Base-by-base conservation (phyloP, 139 green algal genomes). In the Coelastrella sp. region DNA sequence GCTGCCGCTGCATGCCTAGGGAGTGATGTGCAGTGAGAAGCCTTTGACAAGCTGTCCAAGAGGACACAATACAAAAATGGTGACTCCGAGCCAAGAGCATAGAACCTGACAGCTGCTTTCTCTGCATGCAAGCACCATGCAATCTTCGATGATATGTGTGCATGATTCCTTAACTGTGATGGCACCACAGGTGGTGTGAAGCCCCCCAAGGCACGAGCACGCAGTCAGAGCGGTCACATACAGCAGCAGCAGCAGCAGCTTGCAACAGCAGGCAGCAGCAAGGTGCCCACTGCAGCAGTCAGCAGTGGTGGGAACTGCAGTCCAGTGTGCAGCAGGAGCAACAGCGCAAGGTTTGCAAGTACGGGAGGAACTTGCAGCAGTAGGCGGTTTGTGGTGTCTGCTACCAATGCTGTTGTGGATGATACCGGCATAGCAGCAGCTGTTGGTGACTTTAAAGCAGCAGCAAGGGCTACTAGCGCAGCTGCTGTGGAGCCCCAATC, bases 241-340 rank as follows among this genome's bases (percentile, higher is more conserved):
- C 51, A 34, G 75, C 75, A 82, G 53, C 75, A 82, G 45, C 37
- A 43, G 51, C 75, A 51, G 45, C 48, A 50, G 72, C 72, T 21
- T 41, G 27, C 11, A 15, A 35, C 66, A 62, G 27, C 71, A 62
- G 43, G 41, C 32, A 38, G 25, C 17, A 25, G n/a, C 17, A 35
- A 57, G 68, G 38, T 53, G 30, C 32, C 45, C 53, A 32, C 25
- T 19, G 62, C 27, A 40, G 30, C 62, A 69, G 30, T 34, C 11
- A 11, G 68, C 68, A n/a, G n/a, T 51, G 37, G 21, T 35, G 7
- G 35, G 19, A 59, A 40, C 35, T 11, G 35, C 71, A 79, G 45
- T 43, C 19, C 71, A 41, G 17, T 8, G 9, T 15, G 35, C 73
- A 53, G 72, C 34, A 66, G 48, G 25, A 48, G 73, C 73, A 81